Percentiles rank a stretch among this genome's conserved stretches.
Conservation (phyloP, 106 monocot species). For the Dactylorhiza incarnata region DNA sequence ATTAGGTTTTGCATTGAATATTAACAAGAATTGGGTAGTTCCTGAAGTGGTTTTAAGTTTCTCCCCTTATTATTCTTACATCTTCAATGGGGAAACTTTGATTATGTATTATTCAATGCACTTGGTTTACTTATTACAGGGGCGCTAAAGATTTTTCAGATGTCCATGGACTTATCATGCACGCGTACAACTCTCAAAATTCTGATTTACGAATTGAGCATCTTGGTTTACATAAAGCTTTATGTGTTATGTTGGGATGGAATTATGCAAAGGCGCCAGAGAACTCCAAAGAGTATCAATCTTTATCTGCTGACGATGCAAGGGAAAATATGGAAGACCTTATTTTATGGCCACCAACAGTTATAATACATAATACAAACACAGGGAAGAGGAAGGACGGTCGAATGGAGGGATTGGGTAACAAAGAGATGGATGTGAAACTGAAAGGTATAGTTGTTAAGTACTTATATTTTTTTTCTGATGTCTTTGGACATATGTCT, state of each 20-base stretch:
- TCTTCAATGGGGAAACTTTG: constrained; percentile 10
- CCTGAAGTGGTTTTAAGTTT: neutral
- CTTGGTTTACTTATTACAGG: constrained; percentile 51
- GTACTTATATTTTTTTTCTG: neutral
- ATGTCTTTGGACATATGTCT: neutral
- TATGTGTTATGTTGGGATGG: constrained; percentile 97
- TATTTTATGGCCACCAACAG: constrained; percentile 83
- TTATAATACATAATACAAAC: constrained; percentile 80
- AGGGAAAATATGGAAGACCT: constrained; percentile 78
- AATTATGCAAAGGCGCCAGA: constrained; percentile 68
- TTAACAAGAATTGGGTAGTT: neutral
- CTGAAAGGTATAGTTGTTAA: constrained; percentile 64
- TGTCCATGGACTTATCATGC: constrained; percentile 73
- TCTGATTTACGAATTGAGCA: constrained; percentile 67
- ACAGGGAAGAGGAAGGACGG: constrained; percentile 77
- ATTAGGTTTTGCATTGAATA: neutral
- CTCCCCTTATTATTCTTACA: neutral
- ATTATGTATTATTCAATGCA: constrained; percentile 13
- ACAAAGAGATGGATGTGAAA: constrained; percentile 89
- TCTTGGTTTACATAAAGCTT: constrained; percentile 92
- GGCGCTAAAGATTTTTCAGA: constrained; percentile 71
- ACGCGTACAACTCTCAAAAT: constrained; percentile 63
- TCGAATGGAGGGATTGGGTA: constrained; percentile 81
- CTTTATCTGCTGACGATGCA: constrained; percentile 53
- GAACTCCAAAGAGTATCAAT: constrained; percentile 70